phyloP scores from a whole-genome alignment of 495 filamentous ascomycete species.

The Hypoxylon lenormandii region DNA sequence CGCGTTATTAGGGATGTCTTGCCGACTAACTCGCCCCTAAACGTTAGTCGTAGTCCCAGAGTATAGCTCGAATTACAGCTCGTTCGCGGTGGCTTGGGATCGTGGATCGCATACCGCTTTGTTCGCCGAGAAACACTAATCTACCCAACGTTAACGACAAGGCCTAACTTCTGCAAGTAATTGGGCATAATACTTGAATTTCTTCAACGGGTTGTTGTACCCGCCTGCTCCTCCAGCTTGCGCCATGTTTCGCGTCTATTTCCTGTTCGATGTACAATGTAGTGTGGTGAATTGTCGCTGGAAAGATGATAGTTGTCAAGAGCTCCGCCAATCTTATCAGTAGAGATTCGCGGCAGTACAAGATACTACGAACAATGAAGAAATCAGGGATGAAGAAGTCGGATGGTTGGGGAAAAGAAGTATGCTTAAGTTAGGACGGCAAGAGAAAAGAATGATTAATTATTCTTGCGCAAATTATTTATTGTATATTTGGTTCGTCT shows the following conservation, averaged over 20 bases:
- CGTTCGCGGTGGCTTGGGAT: conserved; percentile 1
- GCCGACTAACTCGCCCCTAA: conserved; percentile 72
- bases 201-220: conserved; percentile 99
- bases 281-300: conserved; percentile 14
- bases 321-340: conserved; percentile 16
- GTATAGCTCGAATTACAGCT: conserved; percentile 13
- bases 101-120: conserved; percentile 79
- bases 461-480: conserved; percentile 18
- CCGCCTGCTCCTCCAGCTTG: conserved; percentile 71
- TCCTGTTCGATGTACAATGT: conserved; percentile 10
- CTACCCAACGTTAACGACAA: conserved; percentile 60
- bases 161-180: conserved; percentile 23
- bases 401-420: conserved; percentile 10
- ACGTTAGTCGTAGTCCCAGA: conserved; percentile 31
- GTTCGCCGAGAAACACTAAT: conserved; percentile 95
- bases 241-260: conserved; percentile 54
- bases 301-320: conserved; percentile 8
- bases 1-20: conserved; percentile 98
- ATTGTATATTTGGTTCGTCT: conserved; percentile 9
- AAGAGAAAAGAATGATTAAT: conserved; percentile 26
- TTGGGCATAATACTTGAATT: conserved; percentile 84
- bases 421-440: conserved; percentile 5
- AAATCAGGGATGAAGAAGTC: conserved; percentile 6
- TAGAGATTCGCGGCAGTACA: conserved; percentile 19
- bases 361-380: conserved; percentile 13